phyloP scores from a whole-genome alignment of 345 rosid species.

The Lumnitzera littorea region DNA sequence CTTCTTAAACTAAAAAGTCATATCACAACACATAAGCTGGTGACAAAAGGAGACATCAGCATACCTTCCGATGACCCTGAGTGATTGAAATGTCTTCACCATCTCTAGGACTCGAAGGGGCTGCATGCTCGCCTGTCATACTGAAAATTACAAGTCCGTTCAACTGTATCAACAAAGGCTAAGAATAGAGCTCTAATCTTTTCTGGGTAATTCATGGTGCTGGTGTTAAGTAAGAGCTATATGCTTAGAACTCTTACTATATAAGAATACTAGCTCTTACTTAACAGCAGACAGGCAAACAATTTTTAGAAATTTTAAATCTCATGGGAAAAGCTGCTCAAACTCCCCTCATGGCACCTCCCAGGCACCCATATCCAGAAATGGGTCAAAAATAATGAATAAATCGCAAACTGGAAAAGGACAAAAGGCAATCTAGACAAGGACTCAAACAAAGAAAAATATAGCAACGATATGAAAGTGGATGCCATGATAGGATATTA shows the following conservation, averaged over 20 bases:
- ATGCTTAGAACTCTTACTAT: too few relatives aligned
- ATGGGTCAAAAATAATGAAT: not conserved
- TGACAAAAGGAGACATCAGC: slow-evolving; percentile 9
- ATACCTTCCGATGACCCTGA: slow-evolving; percentile 57
- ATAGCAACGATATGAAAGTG: not conserved
- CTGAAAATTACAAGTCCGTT: slow-evolving; percentile 26
- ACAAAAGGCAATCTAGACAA: not conserved
- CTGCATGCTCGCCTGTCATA: slow-evolving; percentile 84
- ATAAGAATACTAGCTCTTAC: too few relatives aligned
- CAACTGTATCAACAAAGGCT: too few relatives aligned
- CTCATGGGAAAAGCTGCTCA: too few relatives aligned
- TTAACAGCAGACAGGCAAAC: not conserved
- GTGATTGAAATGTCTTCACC: slow-evolving; percentile 62
- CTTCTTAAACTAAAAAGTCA: slow-evolving; percentile 3
- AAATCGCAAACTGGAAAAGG: too few relatives aligned
- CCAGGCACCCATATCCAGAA: too few relatives aligned
- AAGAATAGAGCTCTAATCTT: too few relatives aligned
- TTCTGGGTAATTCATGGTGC: too few relatives aligned
- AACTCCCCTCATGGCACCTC: too few relatives aligned
- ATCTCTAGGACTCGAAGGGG: slow-evolving; percentile 92
- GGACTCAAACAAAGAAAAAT: not conserved
- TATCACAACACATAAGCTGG: not conserved
- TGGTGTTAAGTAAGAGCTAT: too few relatives aligned
- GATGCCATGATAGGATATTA: slow-evolving; percentile 14
- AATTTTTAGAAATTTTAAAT: too few relatives aligned